Conservation (phyloP, 208 protist genomes). For the Acanthamoeba culbertsoni region DNA sequence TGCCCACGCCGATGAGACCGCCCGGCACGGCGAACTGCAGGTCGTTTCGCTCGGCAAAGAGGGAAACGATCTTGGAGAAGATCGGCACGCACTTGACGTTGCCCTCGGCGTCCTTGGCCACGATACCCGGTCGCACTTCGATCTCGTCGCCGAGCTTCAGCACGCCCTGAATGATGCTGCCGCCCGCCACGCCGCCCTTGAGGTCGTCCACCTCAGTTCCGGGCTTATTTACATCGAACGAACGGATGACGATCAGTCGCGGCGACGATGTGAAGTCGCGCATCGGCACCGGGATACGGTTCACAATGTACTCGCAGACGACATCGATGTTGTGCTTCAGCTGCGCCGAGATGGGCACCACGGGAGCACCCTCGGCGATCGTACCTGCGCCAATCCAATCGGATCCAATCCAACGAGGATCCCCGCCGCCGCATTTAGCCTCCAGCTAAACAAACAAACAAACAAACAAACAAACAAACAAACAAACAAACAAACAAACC, state of each 20-base stretch:
- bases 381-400: constrained; percentile 82
- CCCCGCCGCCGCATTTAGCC: too few relatives aligned
- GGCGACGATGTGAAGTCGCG: constrained; percentile 93
- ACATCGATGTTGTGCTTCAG: constrained; percentile 98
- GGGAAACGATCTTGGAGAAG: constrained; percentile 90
- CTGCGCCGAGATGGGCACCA: constrained; percentile 99
- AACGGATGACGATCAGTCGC: constrained; percentile 98
- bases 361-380: constrained; percentile 93
- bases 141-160: constrained; percentile 96
- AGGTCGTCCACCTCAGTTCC: constrained; percentile 94
- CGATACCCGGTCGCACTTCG: constrained; percentile 98
- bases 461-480: neutral
- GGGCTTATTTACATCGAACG: constrained; percentile 99
- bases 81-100: constrained; percentile 95
- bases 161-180: constrained; percentile 97
- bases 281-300: constrained; percentile 95
- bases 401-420: too few relatives aligned
- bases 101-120: constrained; percentile 86
- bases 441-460: neutral
- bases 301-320: constrained; percentile 96
- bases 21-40: constrained; percentile 99
- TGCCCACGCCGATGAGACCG: constrained; percentile 99
- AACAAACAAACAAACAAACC: neutral
- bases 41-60: constrained; percentile 97
- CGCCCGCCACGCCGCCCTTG: constrained; percentile 97